Base-by-base conservation (phyloP, 805 yeast genomes). In the Candida taoyuanica region DNA sequence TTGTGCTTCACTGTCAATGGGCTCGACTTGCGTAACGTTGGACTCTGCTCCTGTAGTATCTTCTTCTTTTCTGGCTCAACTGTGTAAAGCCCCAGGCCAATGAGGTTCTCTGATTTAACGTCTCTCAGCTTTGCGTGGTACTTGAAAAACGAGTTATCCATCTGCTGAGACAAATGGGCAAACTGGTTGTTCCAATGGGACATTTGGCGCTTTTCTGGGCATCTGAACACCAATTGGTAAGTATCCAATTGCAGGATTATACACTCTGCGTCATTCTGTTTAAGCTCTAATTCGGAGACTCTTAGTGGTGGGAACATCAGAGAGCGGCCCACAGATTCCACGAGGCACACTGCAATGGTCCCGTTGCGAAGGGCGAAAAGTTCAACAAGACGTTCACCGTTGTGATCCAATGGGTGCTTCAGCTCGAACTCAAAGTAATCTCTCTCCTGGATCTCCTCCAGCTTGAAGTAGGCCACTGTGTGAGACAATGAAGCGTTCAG, bases 121-220 rank as follows among this genome's bases (percentile, higher is more conserved):
- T 16, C n/a, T 5, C 38, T 19, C 17, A 50, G 34, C 33, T 37
- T 40, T 5, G 36, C 7, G 25, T 33, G 47, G 17, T 37, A 39
- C 8, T 16, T n/a, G 5, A 11, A 25, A 17, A 42, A 47, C 17
- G 16, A 11, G 21, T 21, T 29, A 19, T 32, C 42, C 5, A 29
- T 13, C 19, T 39, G 28, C 5, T 40, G 33, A 24, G 44, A 34
- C 12, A 50, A 17, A 3, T 30, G 36, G 2, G 21, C 13, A 18
- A 50, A 34, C 4, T 36, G 31, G 3, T 31, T 17, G 29, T 49
- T 52, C 59, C 59, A 54, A 17, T 44, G 42, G 8, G 42, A 21
- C 47, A 47, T 48, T 26, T 54, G 59, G 12, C 42, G 40, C 1
- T 26, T 19, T 8, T 52, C 57, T 17, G 56, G 57, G 36, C 59